Evolutionary conservation across 305 asterid genomes (phyloP), one percentile per base, ranked within the genome.

Genomic region (Salvia sclarea): DNA sequence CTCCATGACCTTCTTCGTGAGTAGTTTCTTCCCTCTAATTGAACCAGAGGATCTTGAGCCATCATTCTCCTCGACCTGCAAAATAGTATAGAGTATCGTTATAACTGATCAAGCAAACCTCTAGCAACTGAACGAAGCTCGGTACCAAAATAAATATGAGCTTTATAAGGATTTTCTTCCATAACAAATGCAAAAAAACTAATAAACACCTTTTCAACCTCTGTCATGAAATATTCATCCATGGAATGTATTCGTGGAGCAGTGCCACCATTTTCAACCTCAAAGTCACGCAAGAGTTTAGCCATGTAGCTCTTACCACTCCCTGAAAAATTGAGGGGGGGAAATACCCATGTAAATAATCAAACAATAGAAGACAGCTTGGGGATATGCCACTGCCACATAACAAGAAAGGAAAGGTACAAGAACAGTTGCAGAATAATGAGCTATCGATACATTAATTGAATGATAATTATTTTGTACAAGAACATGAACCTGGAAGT

Each of bases 291-390:
- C 78, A 91, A 75, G 75, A 84, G 62, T 74, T 91, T 94, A 17
- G 97, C 99, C 84, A 91, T 65, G 80, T 91, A 89, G 84, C 98
- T 91, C 88, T 91, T 94, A 70, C 99, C 99, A 78, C 99, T 89
- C 69, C 99, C 99, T 91, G 85, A 80, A 81, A 24, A 31, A 61
- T 24, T n/a, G n/a, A n/a, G 73, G 41, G 21, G 69, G 45, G 48
- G n/a, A n/a, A 43, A 17, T 37, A 43, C 49, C 53, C 25, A 48
- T 43, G 44, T 68, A 40, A 70, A 38, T 45, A 52, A 21, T 40
- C n/a, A 8, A 38, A 47, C 25, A 58, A 25, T 8, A 64, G 11
- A 20, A 45, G 53, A 45, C n/a, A n/a, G 11, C 53, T 45, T 6
- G 12, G 50, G 4, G 24, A 14, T 45, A 45, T 45, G 22, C 20